Conservation (phyloP, 2,329 filamentous ascomycete genomes). For the Diplocarpon rosae region DNA sequence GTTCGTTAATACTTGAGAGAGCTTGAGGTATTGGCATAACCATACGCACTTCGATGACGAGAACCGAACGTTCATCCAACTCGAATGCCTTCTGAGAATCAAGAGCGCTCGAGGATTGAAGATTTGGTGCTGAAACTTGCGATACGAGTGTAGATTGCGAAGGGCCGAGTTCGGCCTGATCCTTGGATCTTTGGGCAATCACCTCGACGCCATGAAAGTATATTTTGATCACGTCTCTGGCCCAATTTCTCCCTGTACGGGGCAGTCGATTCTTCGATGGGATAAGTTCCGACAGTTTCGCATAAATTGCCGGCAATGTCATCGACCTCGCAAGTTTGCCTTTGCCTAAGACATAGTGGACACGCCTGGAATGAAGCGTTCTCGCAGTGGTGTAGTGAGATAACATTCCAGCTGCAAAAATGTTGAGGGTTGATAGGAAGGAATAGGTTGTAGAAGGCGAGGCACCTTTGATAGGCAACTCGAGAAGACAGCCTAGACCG, state of each 20-base stretch:
- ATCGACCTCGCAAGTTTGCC: conserved; percentile 19
- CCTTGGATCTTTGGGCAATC: neutral
- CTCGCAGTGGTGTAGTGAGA: conserved; percentile 30
- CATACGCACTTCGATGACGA: conserved; percentile 26
- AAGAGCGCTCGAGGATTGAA: neutral
- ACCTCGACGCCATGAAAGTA: conserved; percentile 35
- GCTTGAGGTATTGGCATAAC: conserved; percentile 17
- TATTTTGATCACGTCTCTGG: conserved; percentile 46
- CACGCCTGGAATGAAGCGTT: conserved; percentile 23
- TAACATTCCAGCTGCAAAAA: conserved; percentile 29
- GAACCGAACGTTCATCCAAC: conserved; percentile 17
- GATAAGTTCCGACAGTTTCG: conserved; percentile 22
- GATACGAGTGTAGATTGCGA: neutral
- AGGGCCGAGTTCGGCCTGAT: neutral
- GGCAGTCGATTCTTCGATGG: conserved; percentile 16
- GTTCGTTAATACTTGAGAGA: conserved; percentile 21
- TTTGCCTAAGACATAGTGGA: conserved; percentile 20
- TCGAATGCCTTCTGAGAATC: neutral
- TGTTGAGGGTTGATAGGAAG: conserved; percentile 28
- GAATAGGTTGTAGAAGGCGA: conserved; percentile 24
- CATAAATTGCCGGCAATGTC: conserved; percentile 23
- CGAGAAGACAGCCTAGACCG: conserved; percentile 17
- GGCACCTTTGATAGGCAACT: conserved; percentile 20
- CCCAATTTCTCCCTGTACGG: conserved; percentile 36
- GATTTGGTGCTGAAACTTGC: neutral